These are phyloP conservation scores for Fibroporia radiculosa DNA, from an alignment of 768 basidiomycete species.

Conservation along the genomic window DNA sequence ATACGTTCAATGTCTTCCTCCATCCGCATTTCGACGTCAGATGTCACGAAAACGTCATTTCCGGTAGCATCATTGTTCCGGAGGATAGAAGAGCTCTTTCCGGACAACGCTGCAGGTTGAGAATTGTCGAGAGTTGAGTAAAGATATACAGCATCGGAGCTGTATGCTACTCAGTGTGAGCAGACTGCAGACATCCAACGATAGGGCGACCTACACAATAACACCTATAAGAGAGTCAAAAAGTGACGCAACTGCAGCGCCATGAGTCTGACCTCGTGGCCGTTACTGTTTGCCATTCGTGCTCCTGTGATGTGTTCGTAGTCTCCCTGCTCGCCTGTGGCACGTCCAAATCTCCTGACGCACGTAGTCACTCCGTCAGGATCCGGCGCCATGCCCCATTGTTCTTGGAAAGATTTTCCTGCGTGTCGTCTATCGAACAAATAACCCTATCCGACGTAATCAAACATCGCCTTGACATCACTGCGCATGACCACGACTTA, in stretches of 20 bases:
- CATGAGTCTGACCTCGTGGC: conserved; percentile 55
- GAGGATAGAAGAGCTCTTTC: conserved; percentile 7
- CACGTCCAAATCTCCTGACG: conserved; percentile 70
- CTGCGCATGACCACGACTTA: conserved; percentile 31
- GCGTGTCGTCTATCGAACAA: conserved; percentile 78
- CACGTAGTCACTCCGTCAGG: conserved; percentile 59
- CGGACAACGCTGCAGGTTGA: conserved; percentile 15
- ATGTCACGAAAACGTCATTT: background rate
- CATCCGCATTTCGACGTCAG: conserved; percentile 21
- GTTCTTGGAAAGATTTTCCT: conserved; percentile 48
- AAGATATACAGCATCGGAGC: conserved; percentile 62
- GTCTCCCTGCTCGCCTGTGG: conserved; percentile 27
- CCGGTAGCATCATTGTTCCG: background rate
- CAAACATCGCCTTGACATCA: conserved; percentile 4
- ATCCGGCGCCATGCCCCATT: conserved; percentile 60
- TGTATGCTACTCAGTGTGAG: conserved; percentile 47
- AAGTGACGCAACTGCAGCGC: background rate
- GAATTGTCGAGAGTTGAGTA: conserved; percentile 69
- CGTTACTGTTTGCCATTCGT: conserved; percentile 62
- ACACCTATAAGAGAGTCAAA: conserved; percentile 33
- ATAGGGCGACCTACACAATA: conserved; percentile 43
- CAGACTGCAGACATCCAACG: background rate
- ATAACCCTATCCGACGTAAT: conserved; percentile 46
- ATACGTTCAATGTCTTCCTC: conserved; percentile 20
- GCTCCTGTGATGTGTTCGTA: conserved; percentile 69